phyloP scores from a whole-genome alignment of 1,284 basidiomycete genomes.

The Pisolithus thermaeus region DNA sequence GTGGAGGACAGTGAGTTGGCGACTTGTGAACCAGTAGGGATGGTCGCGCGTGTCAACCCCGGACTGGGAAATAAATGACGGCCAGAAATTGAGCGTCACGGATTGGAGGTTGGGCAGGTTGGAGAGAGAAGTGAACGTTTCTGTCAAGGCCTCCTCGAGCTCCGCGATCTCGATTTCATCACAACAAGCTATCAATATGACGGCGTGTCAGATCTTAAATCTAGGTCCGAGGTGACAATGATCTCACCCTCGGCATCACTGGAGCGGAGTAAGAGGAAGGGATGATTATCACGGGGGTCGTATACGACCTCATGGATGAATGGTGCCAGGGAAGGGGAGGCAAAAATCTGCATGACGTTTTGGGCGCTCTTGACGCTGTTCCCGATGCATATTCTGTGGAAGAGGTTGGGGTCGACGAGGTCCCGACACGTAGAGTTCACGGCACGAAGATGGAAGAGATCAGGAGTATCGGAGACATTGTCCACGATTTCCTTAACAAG shows the following conservation, averaged over 20 bases:
- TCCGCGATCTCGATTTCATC: constrained; percentile 29
- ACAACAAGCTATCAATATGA: constrained; percentile 12
- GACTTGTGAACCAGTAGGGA: constrained; percentile 28
- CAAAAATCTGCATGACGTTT: constrained; percentile 17
- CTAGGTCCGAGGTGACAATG: neutral
- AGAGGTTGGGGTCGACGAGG: constrained; percentile 22
- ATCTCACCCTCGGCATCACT: constrained; percentile 13
- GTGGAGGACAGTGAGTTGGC: constrained; percentile 22
- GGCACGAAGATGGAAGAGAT: constrained; percentile 25
- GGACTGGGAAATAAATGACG: constrained; percentile 23
- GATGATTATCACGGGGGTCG: constrained; percentile 20
- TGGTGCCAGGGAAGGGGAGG: constrained; percentile 16
- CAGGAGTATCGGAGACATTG: constrained; percentile 18
- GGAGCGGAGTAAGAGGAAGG: constrained; percentile 17
- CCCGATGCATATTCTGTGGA: constrained; percentile 15
- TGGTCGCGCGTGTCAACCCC: constrained; percentile 23
- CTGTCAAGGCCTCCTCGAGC: constrained; percentile 25
- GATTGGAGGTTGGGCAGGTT: constrained; percentile 18
- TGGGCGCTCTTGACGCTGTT: constrained; percentile 26
- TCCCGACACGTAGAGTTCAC: constrained; percentile 21
- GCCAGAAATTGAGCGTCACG: constrained; percentile 26
- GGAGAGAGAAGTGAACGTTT: constrained; percentile 21
- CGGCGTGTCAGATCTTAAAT: neutral
- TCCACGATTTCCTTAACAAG: constrained; percentile 20
- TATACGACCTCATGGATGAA: constrained; percentile 26